These are phyloP conservation scores for Chlorella variabilis DNA, from an alignment of 163 green algal species.

Conservation along the genomic window DNA sequence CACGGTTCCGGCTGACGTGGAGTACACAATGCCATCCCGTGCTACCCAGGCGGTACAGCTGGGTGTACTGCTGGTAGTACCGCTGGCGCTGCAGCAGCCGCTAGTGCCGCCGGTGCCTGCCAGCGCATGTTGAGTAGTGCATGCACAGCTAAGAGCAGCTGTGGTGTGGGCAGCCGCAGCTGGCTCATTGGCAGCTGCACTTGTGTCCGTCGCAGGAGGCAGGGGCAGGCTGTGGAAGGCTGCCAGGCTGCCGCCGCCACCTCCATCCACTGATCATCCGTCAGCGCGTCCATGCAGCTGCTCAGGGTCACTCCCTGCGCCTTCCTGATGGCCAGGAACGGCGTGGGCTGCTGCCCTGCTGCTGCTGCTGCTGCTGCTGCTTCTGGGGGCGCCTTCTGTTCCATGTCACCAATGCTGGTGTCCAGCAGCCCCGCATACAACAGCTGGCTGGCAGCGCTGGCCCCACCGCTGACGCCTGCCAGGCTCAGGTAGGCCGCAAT, in stretches of 20 bases:
- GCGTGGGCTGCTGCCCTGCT: not conserved
- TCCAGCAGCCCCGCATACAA: not conserved
- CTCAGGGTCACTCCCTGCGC: not conserved
- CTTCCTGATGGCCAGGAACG: conserved; percentile 5
- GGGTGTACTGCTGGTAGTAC: not conserved
- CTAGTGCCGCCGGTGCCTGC: not conserved
- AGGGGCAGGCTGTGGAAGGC: conserved; percentile 24
- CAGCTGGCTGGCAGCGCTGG: not conserved
- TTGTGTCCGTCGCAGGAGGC: conserved; percentile 2
- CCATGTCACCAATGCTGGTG: not conserved
- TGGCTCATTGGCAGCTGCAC: not conserved
- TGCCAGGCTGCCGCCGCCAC: conserved; percentile 15
- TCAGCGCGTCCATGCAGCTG: not conserved
- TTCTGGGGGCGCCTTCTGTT: no score
- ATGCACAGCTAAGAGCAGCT: not conserved
- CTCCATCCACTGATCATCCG: not conserved
- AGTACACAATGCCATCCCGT: conserved; percentile 8
- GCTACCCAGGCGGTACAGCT: conserved; percentile 21
- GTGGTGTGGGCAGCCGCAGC: not conserved
- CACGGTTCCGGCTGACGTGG: not conserved
- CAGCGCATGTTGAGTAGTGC: no score
- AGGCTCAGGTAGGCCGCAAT: conserved; percentile 15
- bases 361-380: not conserved
- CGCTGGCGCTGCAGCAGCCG: not conserved
- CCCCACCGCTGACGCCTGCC: not conserved